These are phyloP conservation scores for Haemoproteus tartakovskyi DNA, from an alignment of 169 alveolate genomes.

Conservation along the genomic window DNA sequence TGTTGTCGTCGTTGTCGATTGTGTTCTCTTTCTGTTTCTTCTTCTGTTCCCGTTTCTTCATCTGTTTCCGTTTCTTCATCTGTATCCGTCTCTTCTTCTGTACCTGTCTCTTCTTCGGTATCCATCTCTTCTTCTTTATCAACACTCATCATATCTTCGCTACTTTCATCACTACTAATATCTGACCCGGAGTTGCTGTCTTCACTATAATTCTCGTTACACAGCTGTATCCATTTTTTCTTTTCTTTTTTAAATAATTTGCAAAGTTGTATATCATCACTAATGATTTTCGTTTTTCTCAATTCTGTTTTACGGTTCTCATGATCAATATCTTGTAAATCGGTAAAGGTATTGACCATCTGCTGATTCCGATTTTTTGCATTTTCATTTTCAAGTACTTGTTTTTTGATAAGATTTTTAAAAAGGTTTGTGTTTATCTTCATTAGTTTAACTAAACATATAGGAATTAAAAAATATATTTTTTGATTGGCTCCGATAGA, in stretches of 20 bases:
- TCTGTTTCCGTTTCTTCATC: neutral
- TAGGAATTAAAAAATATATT: slow-evolving; percentile 76
- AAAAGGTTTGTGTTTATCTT: slow-evolving; percentile 54
- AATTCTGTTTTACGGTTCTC: neutral
- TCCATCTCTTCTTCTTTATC: slow-evolving; percentile 57
- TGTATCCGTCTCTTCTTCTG: neutral
- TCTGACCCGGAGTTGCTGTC: neutral
- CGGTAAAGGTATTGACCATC: too few relatives aligned
- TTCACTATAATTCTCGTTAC: neutral
- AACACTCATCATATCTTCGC: slow-evolving; percentile 5
- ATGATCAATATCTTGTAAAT: too few relatives aligned
- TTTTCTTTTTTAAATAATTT: too few relatives aligned
- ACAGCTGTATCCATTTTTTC: too few relatives aligned
- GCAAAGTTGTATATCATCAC: neutral
- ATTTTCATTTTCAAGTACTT: too few relatives aligned
- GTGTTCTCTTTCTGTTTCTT: neutral
- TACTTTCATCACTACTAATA: neutral
- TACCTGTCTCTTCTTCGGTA: slow-evolving; percentile 4
- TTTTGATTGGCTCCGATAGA: slow-evolving; percentile 84
- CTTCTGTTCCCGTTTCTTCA: neutral
- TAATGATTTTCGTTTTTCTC: neutral
- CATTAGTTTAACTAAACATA: slow-evolving; percentile 79
- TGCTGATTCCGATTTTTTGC: too few relatives aligned
- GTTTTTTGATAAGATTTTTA: slow-evolving; percentile 1
- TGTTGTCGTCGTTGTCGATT: neutral